Evolutionary conservation across 176 grass and related monocot genomes (phyloP), one percentile per base, ranked within the genome.

Genomic region (Eleusine indica): DNA sequence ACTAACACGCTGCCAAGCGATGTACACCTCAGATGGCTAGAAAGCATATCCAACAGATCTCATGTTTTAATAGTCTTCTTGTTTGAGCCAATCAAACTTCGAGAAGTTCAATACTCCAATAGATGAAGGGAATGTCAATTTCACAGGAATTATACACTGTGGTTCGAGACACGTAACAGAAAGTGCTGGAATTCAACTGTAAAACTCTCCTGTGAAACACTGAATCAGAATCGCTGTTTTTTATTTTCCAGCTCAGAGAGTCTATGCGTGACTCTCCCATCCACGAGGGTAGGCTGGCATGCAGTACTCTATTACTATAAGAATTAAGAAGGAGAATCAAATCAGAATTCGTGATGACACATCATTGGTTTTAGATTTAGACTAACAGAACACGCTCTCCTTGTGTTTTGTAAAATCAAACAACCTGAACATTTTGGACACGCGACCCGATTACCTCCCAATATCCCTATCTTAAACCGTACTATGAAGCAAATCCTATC

Each of bases 171-270:
- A 65, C 7, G 0, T 57, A 43, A 44, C 38, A 68, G 19, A 38
- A 47, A 83, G 19, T 19, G 68, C 19, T 80, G 43, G 43, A 63
- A 53, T 70, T 29, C n/a, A 85, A 15, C 64, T 69, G 40, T 18
- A 56, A 19, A 28, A 63, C 5, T 65, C 14, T 64, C 47, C 71
- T 22, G 19, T 66, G 25, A 25, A 81, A 85, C 19, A 66, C 6
- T 72, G 14, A 57, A 70, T 68, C 38, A 3, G 14, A 57, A 70
- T 68, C 38, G 4, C 41, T 43, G 41, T 66, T 39, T 30, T 85
- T 66, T 39, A n/a, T 68, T 85, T 29, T 80, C 38, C 58, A 68
- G 74, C 22, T 61, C 53, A 41, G 46, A 39, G 22, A 80, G 49
- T 48, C 9, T 13, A 75, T 48, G 12, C 21, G 40, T 29, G 9